Evolutionary conservation across 148 eudicot genomes (phyloP).

Genomic region (Persicaria maculosa): DNA sequence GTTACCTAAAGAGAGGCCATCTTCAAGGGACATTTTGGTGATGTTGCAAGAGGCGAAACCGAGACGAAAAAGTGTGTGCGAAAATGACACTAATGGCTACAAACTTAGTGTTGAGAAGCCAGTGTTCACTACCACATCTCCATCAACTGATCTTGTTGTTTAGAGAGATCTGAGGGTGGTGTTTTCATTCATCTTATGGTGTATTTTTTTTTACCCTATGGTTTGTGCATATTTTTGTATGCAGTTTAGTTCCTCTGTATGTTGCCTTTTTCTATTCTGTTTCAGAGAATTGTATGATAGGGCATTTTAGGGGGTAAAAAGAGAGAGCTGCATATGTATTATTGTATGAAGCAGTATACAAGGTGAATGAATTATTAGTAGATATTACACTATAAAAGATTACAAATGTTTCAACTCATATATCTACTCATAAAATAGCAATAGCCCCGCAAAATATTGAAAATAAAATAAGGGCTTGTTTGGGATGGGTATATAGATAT

Average conservation of each 20-base stretch:
- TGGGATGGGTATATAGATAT: too few species aligned
- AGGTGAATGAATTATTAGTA: constrained; percentile 1
- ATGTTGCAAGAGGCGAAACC: constrained; percentile 47
- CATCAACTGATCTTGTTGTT: constrained; percentile 13
- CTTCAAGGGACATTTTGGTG: constrained; percentile 30
- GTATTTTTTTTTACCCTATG: neutral
- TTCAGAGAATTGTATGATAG: neutral
- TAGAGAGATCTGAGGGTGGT: neutral
- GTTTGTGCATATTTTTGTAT: neutral
- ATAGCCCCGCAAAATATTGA: too few species aligned
- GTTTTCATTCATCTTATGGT: neutral
- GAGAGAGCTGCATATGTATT: neutral
- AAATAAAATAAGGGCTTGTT: too few species aligned
- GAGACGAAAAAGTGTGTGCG: constrained; percentile 32
- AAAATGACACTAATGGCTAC: constrained; percentile 20
- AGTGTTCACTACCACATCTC: constrained; percentile 30
- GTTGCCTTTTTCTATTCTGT: neutral
- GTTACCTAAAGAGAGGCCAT: constrained; percentile 37
- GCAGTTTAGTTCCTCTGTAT: constrained; percentile 1
- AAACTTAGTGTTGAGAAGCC: constrained; percentile 32
- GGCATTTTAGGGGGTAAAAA: neutral
- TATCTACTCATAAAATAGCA: too few species aligned
- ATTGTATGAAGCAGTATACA: constrained; percentile 6
- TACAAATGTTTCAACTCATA: too few species aligned
- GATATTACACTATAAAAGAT: neutral